Evolutionary conservation across 257 asterid genomes (phyloP).

Genomic region (Gynochthodes officinalis): DNA sequence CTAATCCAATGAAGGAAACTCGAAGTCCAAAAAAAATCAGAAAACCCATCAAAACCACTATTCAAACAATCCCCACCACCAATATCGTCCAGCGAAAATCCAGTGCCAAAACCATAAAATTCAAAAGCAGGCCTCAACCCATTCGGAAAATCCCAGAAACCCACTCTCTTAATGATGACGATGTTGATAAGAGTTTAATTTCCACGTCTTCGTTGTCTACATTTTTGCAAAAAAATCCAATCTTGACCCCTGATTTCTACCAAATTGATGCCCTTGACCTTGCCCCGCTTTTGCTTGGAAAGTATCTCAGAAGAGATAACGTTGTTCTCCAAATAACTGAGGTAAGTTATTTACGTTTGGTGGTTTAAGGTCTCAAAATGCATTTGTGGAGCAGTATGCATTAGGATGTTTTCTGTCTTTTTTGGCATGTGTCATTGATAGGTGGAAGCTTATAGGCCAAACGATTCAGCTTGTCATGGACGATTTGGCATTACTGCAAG

Average conservation of each 20-base stretch:
- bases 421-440: conserved; percentile 25
- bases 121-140: conserved; percentile 24
- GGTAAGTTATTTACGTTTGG: conserved; percentile 27
- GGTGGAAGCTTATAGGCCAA: conserved; percentile 96
- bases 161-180: conserved; percentile 9
- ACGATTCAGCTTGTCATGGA: conserved; percentile 96
- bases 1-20: conserved; percentile 22
- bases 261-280: conserved; percentile 94
- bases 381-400: neutral
- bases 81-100: conserved; percentile 22
- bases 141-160: conserved; percentile 16
- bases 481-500: conserved; percentile 88
- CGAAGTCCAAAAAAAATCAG: conserved; percentile 18
- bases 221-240: conserved; percentile 35
- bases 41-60: conserved; percentile 24
- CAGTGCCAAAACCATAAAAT: conserved; percentile 22
- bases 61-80: conserved; percentile 6
- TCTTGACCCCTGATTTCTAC: conserved; percentile 60
- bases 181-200: conserved; percentile 4
- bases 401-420: conserved; percentile 9
- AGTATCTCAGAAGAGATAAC: conserved; percentile 71
- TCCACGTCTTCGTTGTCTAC: conserved; percentile 21
- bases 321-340: conserved; percentile 92
- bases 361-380: neutral
- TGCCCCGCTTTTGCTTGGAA: conserved; percentile 92